phyloP scores from a whole-genome alignment of 2,329 filamentous ascomycete genomes.

The Botrytis paeoniae region DNA sequence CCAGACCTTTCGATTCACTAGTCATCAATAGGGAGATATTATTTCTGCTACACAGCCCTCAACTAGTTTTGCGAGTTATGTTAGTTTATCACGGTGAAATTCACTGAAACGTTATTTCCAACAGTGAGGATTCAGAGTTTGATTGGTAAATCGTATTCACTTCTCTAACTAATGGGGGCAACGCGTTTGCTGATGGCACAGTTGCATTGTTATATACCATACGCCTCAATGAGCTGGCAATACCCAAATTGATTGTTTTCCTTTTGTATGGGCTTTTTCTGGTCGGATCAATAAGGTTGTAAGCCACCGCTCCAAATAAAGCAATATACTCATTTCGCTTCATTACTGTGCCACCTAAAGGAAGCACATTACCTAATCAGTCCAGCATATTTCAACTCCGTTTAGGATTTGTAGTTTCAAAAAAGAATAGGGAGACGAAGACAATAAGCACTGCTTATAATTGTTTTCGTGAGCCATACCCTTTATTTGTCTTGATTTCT shows the following conservation, averaged over 20 bases:
- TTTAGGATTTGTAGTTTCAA: neutral
- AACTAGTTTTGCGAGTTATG: neutral
- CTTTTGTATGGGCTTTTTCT: neutral
- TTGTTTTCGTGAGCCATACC: neutral
- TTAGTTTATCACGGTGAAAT: too few relatives aligned
- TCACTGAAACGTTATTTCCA: neutral
- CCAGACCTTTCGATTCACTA: neutral
- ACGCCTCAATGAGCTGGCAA: neutral
- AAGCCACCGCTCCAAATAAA: neutral
- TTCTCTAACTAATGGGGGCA: neutral
- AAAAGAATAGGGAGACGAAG: neutral
- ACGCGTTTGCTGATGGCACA: neutral
- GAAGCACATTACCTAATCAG: neutral
- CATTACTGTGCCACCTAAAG: neutral
- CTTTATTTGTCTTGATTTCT: neutral
- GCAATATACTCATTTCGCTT: slow-evolving; percentile 3
- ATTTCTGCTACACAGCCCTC: neutral
- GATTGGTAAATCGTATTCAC: neutral
- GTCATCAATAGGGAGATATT: neutral
- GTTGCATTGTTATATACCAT: neutral
- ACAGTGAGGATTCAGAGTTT: neutral
- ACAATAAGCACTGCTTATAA: neutral
- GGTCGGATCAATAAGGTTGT: neutral
- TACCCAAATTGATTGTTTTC: neutral
- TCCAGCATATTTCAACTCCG: neutral